Base-by-base conservation (phyloP, 164 flowering plant species). In the Echeveria elegans region DNA sequence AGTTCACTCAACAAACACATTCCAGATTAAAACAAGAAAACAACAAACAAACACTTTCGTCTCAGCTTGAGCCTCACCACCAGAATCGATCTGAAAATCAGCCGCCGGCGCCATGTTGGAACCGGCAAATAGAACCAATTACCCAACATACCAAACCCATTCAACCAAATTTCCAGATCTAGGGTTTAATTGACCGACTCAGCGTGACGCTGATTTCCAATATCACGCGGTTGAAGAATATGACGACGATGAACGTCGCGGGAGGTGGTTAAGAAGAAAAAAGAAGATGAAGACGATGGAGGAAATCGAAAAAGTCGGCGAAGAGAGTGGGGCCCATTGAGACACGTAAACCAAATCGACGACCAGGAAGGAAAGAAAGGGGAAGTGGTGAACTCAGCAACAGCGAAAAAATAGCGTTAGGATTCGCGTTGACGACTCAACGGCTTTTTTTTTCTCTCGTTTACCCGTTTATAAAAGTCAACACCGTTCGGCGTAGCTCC, bases 301-400 rank as follows among this genome's bases (percentile, higher is more conserved):
- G 16, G 60, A 24, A 21, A 21, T 52, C 18, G 60, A 28, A 24
- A 28, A 52, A 53, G 31, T 53, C 60, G 60, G 60, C 2, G 23
- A 29, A 47, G 58, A 26, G 60, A 53, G 60, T 53, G 60, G 60
- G 60, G 60, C 60, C 60, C 60, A 53, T 53, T 2, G 4, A 14
- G 60, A 24, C 31, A 28, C 60, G 60, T 24, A 26, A 16, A 3
- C 7, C 5, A 53, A 53, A 53, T 53, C 60, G 31, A 24, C 60
- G 60, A 50, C 28, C 9, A 50, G 56, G 60, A n/a, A n/a, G n/a
- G n/a, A n/a, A n/a, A n/a, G n/a, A n/a, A n/a, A n/a, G n/a, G n/a
- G n/a, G n/a, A 53, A 53, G 60, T 53, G 60, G 60, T 26, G 60
- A 53, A 53, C 60, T 24, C 60, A 26, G 31, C 60, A 53, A 53